These are phyloP conservation scores for Fistulifera pelliculosa DNA, from an alignment of 108 stramenopile species.

Conservation along the genomic window DNA sequence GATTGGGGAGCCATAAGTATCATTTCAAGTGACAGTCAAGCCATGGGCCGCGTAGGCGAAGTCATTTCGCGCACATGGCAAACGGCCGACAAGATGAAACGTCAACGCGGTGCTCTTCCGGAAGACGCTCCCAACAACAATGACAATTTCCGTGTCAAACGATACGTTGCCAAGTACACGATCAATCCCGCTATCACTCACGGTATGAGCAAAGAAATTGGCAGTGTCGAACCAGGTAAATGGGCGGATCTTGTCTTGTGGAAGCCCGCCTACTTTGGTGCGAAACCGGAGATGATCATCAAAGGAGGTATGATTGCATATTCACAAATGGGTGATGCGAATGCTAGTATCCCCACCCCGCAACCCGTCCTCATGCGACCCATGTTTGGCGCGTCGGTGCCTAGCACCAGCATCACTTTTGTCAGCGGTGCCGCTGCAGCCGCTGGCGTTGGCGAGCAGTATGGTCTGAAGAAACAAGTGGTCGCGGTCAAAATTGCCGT, in stretches of 20 bases:
- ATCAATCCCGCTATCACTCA: constrained; percentile 97
- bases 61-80: constrained; percentile 97
- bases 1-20: constrained; percentile 95
- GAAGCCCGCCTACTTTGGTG: constrained; percentile 91
- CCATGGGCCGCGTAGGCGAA: constrained; percentile 98
- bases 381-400: constrained; percentile 85
- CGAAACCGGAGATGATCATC: constrained; percentile 95
- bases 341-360: constrained; percentile 94
- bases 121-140: constrained; percentile 57
- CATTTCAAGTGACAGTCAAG: constrained; percentile 87
- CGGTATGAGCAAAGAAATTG: constrained; percentile 89
- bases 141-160: constrained; percentile 89
- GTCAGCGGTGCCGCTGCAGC: constrained; percentile 68
- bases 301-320: constrained; percentile 93
- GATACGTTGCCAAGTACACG: constrained; percentile 97
- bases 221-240: constrained; percentile 90
- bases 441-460: constrained; percentile 31
- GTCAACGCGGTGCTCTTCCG: constrained; percentile 81
- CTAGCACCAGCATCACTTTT: constrained; percentile 69
- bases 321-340: constrained; percentile 98
- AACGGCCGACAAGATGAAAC: constrained; percentile 98
- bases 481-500: constrained; percentile 73
- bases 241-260: constrained; percentile 93
- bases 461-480: constrained; percentile 74
- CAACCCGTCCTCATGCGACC: constrained; percentile 96